phyloP scores from a whole-genome alignment of 495 filamentous ascomycete species.

The Lindgomyces ingoldianus region DNA sequence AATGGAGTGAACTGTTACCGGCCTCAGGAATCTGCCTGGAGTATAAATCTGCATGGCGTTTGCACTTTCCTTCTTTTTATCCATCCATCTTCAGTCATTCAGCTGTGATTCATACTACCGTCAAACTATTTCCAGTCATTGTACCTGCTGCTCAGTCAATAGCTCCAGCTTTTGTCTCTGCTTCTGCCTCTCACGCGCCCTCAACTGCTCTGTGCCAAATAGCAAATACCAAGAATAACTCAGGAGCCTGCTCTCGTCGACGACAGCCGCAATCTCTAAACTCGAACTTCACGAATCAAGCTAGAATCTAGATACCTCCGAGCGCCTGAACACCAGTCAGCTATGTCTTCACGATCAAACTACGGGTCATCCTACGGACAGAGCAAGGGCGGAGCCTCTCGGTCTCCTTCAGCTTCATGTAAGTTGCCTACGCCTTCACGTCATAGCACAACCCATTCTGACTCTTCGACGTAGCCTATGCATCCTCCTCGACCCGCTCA shows the following conservation, averaged over 20 bases:
- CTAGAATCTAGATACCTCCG: slow-evolving; percentile 15
- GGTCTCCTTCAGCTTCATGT: slow-evolving; percentile 26
- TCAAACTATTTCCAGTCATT: slow-evolving; percentile 23
- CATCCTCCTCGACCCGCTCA: slow-evolving; percentile 11
- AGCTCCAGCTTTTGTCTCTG: not conserved
- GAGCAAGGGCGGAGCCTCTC: slow-evolving; percentile 23
- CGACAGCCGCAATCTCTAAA: slow-evolving; percentile 3
- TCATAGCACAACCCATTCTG: not conserved
- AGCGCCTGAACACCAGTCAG: slow-evolving; percentile 20
- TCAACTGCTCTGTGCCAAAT: slow-evolving; percentile 16
- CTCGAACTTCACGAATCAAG: slow-evolving; percentile 22
- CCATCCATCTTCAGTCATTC: slow-evolving; percentile 1
- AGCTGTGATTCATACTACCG: not conserved
- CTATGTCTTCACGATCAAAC: slow-evolving; percentile 30
- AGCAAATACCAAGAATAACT: slow-evolving; percentile 5
- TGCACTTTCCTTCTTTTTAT: slow-evolving; percentile 17
- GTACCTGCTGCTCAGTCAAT: slow-evolving; percentile 10
- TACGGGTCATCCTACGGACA: slow-evolving; percentile 32
- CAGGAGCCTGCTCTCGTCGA: slow-evolving; percentile 1
- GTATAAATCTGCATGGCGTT: slow-evolving; percentile 24
- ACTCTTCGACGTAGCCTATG: slow-evolving; percentile 4
- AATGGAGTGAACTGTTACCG: slow-evolving; percentile 16
- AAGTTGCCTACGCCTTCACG: not conserved
- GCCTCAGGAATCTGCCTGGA: slow-evolving; percentile 38
- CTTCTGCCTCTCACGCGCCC: slow-evolving; percentile 10